Evolutionary conservation across 345 rosid genomes (phyloP), one percentile per base, ranked within the genome.

Genomic region (Salix exigua): DNA sequence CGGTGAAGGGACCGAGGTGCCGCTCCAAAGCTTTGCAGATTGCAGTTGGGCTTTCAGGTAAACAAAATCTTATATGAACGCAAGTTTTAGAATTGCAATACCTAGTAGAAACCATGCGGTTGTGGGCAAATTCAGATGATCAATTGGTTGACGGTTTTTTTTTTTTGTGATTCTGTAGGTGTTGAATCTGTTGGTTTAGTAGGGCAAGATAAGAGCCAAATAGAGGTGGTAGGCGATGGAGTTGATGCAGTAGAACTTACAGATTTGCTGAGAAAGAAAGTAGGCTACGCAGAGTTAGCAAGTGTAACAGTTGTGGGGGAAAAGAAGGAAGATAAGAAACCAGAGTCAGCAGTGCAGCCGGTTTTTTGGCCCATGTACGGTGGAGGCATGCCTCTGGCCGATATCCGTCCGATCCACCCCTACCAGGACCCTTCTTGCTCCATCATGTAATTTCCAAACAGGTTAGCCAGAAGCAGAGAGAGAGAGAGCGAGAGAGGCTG

Each of bases 11-110:
- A 53, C 11, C 63, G 7, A 77, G 77, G 73, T 73, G 23, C 11
- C 75, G 78, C 67, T 5, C 78, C 26, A 81, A 81, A 23, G 84
- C 84, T n/a, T 3, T 81, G 55, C 70, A 64, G 75, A 77, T 77
- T 63, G 78, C 75, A 7, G 84, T 70, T n/a, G 23, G 78, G 21
- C 17, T 71, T 66, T 17, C 76, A 14, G 82, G 82, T 79, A 21
- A 68, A 62, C 10, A 11, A 31, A 65, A 28, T 25, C 33, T 21
- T 10, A 18, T 10, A 63, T 63, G 6, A 1, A 13, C 28, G 0
- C 66, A 63, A 26, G 33, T 63, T 63, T 26, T 8, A 26, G 31
- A 62, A 12, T 26, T 5, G 21, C 8, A 11, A 23, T 8, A 21
- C 28, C 40, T 7, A 28, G 21, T 13, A 26, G 60, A 28, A 18